A percentile compares a stretch with the other conserved stretches of the same genome.
These are phyloP conservation scores for Pyrrhoderma lamaoense DNA, from an alignment of 1,284 basidiomycete species.

Conservation along the genomic window DNA sequence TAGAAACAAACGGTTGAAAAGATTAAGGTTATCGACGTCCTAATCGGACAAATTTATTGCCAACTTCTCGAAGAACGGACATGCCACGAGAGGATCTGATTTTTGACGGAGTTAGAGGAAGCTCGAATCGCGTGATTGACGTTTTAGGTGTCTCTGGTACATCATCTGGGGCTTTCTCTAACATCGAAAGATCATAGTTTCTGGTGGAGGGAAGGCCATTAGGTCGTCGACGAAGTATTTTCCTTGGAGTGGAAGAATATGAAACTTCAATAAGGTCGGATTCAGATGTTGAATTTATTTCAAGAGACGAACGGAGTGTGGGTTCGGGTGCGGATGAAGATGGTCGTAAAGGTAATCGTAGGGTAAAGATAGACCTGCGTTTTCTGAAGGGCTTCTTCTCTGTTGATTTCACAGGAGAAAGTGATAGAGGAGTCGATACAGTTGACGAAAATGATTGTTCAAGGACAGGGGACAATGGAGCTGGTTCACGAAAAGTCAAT, in stretches of 20 bases:
- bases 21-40: slow-evolving; percentile 2
- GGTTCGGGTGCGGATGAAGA: slow-evolving; percentile 6
- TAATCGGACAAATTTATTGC: slow-evolving; percentile 5
- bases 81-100: slow-evolving; percentile 1
- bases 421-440: background rate
- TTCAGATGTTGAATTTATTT: slow-evolving; percentile 11
- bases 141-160: slow-evolving; percentile 6
- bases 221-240: background rate
- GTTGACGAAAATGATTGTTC: slow-evolving; percentile 7
- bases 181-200: slow-evolving; percentile 9
- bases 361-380: slow-evolving; percentile 13
- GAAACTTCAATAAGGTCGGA: background rate
- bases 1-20: background rate
- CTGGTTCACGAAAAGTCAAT: background rate
- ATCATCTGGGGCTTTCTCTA: slow-evolving; percentile 16
- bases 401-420: background rate
- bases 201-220: slow-evolving; percentile 15
- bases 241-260: too few relatives aligned
- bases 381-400: background rate
- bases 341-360: slow-evolving; percentile 11
- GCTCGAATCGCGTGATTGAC: too few relatives aligned
- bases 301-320: slow-evolving; percentile 5
- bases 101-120: background rate
- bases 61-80: slow-evolving; percentile 8
- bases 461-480: slow-evolving; percentile 6